Evolutionary conservation across 331 rosid species (phyloP), one percentile per base, ranked within the genome.

Genomic region (Prunus yedoensis): DNA sequence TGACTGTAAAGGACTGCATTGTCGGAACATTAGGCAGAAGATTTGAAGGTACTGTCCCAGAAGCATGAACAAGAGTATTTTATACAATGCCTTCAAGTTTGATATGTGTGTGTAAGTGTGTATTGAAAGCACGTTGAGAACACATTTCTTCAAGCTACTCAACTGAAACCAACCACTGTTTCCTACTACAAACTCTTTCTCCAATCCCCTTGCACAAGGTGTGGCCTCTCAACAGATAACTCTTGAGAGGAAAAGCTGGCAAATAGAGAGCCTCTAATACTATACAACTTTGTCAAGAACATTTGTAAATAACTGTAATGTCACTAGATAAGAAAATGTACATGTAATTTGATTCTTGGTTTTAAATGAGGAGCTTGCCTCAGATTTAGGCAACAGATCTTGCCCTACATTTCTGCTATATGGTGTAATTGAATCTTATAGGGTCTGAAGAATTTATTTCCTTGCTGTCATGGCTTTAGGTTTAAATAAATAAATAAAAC

Each of bases 1-100:
- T 61, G 77, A 74, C 65, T 27, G 28, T 32, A 28, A 74, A 13
- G 57, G 70, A 61, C 70, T 74, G 77, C 61, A 61, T 21, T 27
- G 50, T 30, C 30, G 70, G 77, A 74, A 51, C 69, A 74, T 61
- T 61, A 61, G 35, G 47, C 17, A 61, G 70, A 74, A 73, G 21
- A 61, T n/a, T 74, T 74, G 45, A 61, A 27, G n/a, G n/a, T 61
- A 47, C 30, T 18, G 52, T 25, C 21, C 60, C 38, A 74, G 49
- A 60, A 46, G 47, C 38, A 61, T 49, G 32, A 46, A 45, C 23
- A 74, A 74, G 43, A 38, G 16, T 18, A 47, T 50, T 27, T 46
- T 17, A 74, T 5, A 47, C 5, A 47, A 74, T 12, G 5, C 30
- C 61, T 73, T 52, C 4, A 46, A 56, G 67, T 27, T 12, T 21